Evolutionary conservation across 2,329 filamentous ascomycete species (phyloP).

Genomic region (Claviceps capensis): DNA sequence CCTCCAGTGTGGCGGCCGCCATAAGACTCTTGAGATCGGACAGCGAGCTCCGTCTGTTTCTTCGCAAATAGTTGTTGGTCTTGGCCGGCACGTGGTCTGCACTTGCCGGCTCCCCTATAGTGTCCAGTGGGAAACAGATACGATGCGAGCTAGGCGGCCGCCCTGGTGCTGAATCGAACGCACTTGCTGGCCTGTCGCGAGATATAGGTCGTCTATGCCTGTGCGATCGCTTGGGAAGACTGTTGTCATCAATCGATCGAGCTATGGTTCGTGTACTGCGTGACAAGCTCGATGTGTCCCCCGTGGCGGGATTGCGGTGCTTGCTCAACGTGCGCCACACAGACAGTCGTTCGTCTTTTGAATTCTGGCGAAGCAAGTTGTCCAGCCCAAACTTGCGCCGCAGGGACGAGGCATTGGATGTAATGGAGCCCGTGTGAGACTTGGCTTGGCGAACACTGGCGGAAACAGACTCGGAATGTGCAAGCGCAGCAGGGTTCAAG

Average conservation of each 20-base stretch:
- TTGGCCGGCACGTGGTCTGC: conserved; percentile 23
- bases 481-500: conserved; percentile 21
- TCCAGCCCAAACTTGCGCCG: conserved; percentile 75
- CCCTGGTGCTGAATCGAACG: conserved; percentile 43
- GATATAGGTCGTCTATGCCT: conserved; percentile 35
- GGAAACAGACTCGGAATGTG: conserved; percentile 42
- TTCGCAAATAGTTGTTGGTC: conserved; percentile 32
- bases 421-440: conserved; percentile 58
- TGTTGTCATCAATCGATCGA: conserved; percentile 61
- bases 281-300: conserved; percentile 49
- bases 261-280: conserved; percentile 55
- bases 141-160: conserved; percentile 45
- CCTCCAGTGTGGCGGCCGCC: conserved; percentile 38
- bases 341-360: conserved; percentile 62
- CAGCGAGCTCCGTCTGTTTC: conserved; percentile 80
- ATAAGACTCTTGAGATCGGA: conserved; percentile 70
- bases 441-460: conserved; percentile 41
- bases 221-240: conserved; percentile 22
- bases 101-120: conserved; percentile 43
- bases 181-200: conserved; percentile 46
- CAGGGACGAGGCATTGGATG: conserved; percentile 76
- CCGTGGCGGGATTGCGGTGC: conserved; percentile 47
- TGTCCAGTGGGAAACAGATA: conserved; percentile 41
- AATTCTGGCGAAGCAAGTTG: conserved; percentile 61
- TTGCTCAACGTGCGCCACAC: conserved; percentile 87